Evolutionary conservation across 495 filamentous ascomycete species (phyloP).

Genomic region (Talaromyces stipitatus): DNA sequence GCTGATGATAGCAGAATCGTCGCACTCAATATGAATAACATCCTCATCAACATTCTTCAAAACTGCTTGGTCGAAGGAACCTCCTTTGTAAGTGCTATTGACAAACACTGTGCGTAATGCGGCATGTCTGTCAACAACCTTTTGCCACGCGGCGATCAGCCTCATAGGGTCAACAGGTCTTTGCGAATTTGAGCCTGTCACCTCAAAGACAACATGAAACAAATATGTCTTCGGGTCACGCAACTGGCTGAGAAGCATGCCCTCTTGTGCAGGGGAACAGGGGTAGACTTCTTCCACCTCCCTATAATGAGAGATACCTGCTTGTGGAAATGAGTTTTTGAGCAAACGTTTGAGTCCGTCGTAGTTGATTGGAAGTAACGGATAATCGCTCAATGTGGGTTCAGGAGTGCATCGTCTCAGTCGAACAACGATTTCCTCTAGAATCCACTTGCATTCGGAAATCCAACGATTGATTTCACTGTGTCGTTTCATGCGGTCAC

Average conservation of each 20-base stretch:
- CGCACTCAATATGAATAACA: constrained; percentile 32
- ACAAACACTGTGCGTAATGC: constrained; percentile 49
- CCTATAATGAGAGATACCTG: constrained; percentile 35
- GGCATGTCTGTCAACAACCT: constrained; percentile 45
- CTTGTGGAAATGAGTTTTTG: constrained; percentile 37
- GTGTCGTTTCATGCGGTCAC: constrained; percentile 49
- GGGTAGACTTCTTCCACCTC: constrained; percentile 56
- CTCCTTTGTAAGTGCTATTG: constrained; percentile 42
- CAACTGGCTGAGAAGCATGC: constrained; percentile 56
- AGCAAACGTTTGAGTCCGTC: constrained; percentile 34
- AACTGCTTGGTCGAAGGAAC: constrained; percentile 48
- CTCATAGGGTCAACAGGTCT: constrained; percentile 27
- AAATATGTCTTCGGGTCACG: constrained; percentile 40
- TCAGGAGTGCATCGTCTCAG: constrained; percentile 42
- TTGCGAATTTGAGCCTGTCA: constrained; percentile 17
- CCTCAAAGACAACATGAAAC: constrained; percentile 39
- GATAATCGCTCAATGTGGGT: constrained; percentile 55
- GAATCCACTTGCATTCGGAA: constrained; percentile 47
- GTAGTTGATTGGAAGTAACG: constrained; percentile 54
- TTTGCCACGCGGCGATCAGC: constrained; percentile 44
- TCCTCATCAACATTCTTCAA: constrained; percentile 31
- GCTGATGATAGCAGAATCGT: constrained; percentile 23
- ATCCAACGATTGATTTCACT: constrained; percentile 52
- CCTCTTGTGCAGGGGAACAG: constrained; percentile 59
- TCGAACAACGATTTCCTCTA: constrained; percentile 46